These are phyloP conservation scores for Boletus semigastroideus DNA, from an alignment of 1,284 basidiomycete species.

Conservation along the genomic window DNA sequence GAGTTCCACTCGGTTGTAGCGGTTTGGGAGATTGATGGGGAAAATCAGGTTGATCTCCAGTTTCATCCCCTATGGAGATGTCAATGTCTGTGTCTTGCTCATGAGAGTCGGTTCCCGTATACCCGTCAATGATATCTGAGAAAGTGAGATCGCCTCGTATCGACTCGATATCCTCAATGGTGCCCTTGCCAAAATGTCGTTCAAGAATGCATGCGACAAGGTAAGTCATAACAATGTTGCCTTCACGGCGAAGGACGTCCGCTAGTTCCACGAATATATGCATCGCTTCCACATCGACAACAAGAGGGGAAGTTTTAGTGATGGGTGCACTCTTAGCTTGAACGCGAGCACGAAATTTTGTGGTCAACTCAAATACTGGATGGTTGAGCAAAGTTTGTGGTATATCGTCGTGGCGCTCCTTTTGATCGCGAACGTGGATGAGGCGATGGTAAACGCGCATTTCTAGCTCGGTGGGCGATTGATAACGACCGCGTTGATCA, in stretches of 20 bases:
- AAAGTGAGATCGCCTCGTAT: conserved; percentile 64
- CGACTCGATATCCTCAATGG: conserved; percentile 72
- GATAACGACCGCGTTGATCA: conserved; percentile 68
- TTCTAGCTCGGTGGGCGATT: conserved; percentile 86
- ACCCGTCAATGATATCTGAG: conserved; percentile 79
- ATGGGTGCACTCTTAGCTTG: conserved; percentile 82
- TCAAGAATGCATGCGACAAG: conserved; percentile 76
- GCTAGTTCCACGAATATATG: conserved; percentile 63
- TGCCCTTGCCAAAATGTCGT: conserved; percentile 67
- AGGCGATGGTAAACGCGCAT: conserved; percentile 95
- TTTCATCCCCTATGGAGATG: conserved; percentile 25
- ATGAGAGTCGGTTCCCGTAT: conserved; percentile 34
- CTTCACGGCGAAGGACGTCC: conserved; percentile 52
- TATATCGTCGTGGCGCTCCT: conserved; percentile 80
- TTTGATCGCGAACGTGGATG: conserved; percentile 85
- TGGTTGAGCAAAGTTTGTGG: conserved; percentile 70
- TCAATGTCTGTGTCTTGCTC: conserved; percentile 30
- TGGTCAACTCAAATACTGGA: conserved; percentile 79
- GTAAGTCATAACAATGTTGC: conserved; percentile 68
- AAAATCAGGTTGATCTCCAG: conserved; percentile 24
- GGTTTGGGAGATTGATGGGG: conserved; percentile 9
- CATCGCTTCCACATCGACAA: conserved; percentile 66
- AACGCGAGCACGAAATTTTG: conserved; percentile 77
- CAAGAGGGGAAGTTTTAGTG: conserved; percentile 57
- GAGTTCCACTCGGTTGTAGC: conserved; percentile 36